Conservation (phyloP, 768 basidiomycete species). For the Terana coerulea region DNA sequence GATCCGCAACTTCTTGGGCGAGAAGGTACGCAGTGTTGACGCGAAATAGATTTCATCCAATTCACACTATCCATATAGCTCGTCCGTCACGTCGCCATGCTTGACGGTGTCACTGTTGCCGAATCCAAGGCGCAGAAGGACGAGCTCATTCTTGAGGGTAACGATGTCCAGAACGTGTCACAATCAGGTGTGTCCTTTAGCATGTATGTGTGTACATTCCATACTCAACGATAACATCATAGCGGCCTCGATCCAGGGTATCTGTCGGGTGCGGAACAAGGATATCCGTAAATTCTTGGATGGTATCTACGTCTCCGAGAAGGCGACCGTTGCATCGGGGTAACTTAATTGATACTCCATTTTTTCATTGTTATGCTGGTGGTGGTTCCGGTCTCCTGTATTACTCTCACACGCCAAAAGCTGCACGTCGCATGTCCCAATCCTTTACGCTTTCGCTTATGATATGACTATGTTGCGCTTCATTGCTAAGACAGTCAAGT, state of each 20-base stretch:
- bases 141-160: constrained; percentile 90
- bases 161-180: constrained; percentile 95
- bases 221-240: not conserved
- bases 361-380: constrained; percentile 9
- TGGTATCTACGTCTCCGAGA: constrained; percentile 88
- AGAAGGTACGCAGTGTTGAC: constrained; percentile 75
- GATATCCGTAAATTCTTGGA: constrained; percentile 99
- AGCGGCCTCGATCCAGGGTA: constrained; percentile 95
- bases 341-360: constrained; percentile 18
- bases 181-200: constrained; percentile 68
- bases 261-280: constrained; percentile 98
- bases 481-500: not conserved
- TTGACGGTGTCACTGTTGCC: constrained; percentile 76
- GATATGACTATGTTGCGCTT: constrained; percentile 1
- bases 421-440: constrained; percentile 25
- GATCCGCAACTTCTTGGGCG: constrained; percentile 94
- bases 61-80: too few species aligned
- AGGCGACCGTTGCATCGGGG: constrained; percentile 56
- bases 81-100: constrained; percentile 90
- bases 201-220: not conserved
- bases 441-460: constrained; percentile 5
- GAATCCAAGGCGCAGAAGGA: constrained; percentile 95
- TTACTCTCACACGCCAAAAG: constrained; percentile 22
- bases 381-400: constrained; percentile 15
- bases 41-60: too few species aligned